A percentile compares a stretch with the other conserved stretches of the same genome.
phyloP scores from a whole-genome alignment of 305 asterid species.

The Fraxinus latifolia region DNA sequence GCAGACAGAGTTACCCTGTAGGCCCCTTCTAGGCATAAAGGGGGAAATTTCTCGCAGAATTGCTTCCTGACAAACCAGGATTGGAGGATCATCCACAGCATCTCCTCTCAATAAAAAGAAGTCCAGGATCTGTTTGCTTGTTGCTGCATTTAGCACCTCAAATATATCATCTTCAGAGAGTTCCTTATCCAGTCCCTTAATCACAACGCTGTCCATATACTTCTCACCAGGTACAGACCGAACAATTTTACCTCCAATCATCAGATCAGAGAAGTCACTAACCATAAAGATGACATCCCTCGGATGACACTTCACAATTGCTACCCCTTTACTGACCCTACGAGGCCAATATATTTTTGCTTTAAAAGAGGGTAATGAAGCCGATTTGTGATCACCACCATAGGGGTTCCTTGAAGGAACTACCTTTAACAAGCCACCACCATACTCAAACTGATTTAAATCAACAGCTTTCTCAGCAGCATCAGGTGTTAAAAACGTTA shows the following conservation, averaged over 20 bases:
- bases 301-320: slow-evolving; percentile 54
- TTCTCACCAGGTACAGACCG: slow-evolving; percentile 41
- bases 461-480: slow-evolving; percentile 64
- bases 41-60: slow-evolving; percentile 61
- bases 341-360: slow-evolving; percentile 91
- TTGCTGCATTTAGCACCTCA: slow-evolving; percentile 36
- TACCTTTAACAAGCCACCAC: slow-evolving; percentile 57
- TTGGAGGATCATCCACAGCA: slow-evolving; percentile 51
- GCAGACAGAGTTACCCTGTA: slow-evolving; percentile 44
- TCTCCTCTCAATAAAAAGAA: slow-evolving; percentile 56
- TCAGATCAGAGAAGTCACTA: slow-evolving; percentile 44
- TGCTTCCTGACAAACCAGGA: slow-evolving; percentile 61
- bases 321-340: slow-evolving; percentile 69
- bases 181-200: slow-evolving; percentile 51
- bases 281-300: slow-evolving; percentile 49
- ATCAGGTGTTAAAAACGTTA: slow-evolving; percentile 76
- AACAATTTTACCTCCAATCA: slow-evolving; percentile 41
- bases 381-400: slow-evolving; percentile 48
- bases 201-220: slow-evolving; percentile 34
- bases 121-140: slow-evolving; percentile 47
- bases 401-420: slow-evolving; percentile 47
- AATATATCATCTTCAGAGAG: slow-evolving; percentile 59
- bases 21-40: slow-evolving; percentile 66
- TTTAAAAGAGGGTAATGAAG: slow-evolving; percentile 47
- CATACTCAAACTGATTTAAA: slow-evolving; percentile 35